Conservation (phyloP, 2,329 filamentous ascomycete species). For the Epichloe amarillans region DNA sequence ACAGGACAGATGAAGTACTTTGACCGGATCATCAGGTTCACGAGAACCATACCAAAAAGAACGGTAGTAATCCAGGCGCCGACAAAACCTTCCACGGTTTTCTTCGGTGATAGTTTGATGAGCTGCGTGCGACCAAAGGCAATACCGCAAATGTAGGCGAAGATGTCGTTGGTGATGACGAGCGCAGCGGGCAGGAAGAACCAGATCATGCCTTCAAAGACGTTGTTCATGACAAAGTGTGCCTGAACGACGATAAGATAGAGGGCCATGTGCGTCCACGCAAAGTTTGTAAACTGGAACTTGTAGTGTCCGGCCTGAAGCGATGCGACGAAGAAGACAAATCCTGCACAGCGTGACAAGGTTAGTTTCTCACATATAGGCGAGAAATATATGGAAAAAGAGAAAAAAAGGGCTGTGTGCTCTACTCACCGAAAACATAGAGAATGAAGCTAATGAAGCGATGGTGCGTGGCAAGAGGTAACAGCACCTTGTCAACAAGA, state of each 20-base stretch:
- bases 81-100: slow-evolving; percentile 96
- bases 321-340: slow-evolving; percentile 94
- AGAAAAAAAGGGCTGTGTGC: no score
- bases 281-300: slow-evolving; percentile 98
- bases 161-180: slow-evolving; percentile 98
- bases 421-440: slow-evolving; percentile 78
- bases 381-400: neutral
- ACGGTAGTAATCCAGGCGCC: slow-evolving; percentile 95
- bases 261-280: slow-evolving; percentile 98
- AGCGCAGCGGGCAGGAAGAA: slow-evolving; percentile 92
- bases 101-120: slow-evolving; percentile 96
- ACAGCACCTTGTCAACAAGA: slow-evolving; percentile 79
- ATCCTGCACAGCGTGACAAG: slow-evolving; percentile 42
- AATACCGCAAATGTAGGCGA: slow-evolving; percentile 94
- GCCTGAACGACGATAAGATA: slow-evolving; percentile 96
- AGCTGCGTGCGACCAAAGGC: slow-evolving; percentile 92
- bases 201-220: slow-evolving; percentile 99
- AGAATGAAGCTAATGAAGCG: slow-evolving; percentile 98
- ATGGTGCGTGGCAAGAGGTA: slow-evolving; percentile 92
- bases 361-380: neutral
- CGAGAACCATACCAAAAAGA: slow-evolving; percentile 68
- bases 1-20: slow-evolving; percentile 98
- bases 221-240: slow-evolving; percentile 99
- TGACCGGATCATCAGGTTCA: slow-evolving; percentile 74
- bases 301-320: slow-evolving; percentile 92